phyloP scores from a whole-genome alignment of 208 protist species.

The Zelonia costaricensis region DNA sequence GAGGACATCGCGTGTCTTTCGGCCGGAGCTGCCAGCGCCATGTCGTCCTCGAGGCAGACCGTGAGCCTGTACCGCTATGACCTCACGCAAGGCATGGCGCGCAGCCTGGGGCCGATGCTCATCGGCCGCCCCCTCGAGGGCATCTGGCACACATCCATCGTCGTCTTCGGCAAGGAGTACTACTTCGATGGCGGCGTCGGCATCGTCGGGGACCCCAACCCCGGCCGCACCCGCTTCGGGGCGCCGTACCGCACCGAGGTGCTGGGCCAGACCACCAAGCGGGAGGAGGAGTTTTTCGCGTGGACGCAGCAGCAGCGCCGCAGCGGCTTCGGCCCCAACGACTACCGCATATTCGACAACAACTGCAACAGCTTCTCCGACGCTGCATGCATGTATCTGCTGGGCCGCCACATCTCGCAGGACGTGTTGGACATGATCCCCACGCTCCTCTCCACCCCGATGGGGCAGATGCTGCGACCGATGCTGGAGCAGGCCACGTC shows the following conservation, averaged over 20 bases:
- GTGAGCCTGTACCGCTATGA: conserved; percentile 95
- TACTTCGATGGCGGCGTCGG: conserved; percentile 92
- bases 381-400: conserved; percentile 70
- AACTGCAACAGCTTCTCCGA: conserved; percentile 96
- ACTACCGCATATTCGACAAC: conserved; percentile 89
- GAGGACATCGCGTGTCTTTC: too few species aligned
- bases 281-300: conserved; percentile 54
- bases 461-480: conserved; percentile 80
- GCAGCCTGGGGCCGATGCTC: conserved; percentile 63
- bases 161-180: conserved; percentile 91
- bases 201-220: conserved; percentile 43
- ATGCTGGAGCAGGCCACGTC: conserved; percentile 76
- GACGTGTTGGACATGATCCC: conserved; percentile 84
- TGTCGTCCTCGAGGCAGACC: conserved; percentile 15
- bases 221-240: conserved; percentile 85
- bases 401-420: conserved; percentile 52
- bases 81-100: conserved; percentile 90
- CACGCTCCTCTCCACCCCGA: conserved; percentile 67
- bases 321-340: conserved; percentile 62
- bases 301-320: conserved; percentile 42
- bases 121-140: conserved; percentile 89
- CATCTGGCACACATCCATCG: conserved; percentile 95
- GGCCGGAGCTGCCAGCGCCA: too few species aligned
- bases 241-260: conserved; percentile 49
- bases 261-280: conserved; percentile 64